Percentiles rank a stretch among this genome's conserved stretches.
Conservation (phyloP, 176 grass and related monocot species). For the Musa schizocarpa region DNA sequence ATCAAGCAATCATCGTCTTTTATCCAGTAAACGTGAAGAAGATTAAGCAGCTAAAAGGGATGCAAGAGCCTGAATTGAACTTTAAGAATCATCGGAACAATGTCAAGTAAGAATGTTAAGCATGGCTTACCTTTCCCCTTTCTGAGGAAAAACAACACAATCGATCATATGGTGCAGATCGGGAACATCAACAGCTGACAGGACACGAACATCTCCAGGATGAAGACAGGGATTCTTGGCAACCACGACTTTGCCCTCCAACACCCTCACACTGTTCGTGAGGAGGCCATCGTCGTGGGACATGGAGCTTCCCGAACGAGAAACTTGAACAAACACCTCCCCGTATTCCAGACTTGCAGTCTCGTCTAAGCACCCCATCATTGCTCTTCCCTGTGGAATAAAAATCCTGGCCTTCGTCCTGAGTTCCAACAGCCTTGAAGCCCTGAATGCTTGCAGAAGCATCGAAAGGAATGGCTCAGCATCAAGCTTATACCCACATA, state of each 20-base stretch:
- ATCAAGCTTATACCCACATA: constrained; percentile 66
- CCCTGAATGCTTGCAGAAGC: constrained; percentile 71
- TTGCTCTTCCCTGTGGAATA: constrained; percentile 54
- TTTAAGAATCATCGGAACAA: not conserved
- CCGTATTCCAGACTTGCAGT: constrained; percentile 55
- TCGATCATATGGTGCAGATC: constrained; percentile 70
- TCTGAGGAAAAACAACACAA: constrained; percentile 96
- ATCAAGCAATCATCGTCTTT: too few species aligned
- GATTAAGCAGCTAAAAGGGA: not conserved
- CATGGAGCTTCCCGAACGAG: constrained; percentile 7
- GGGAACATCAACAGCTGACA: constrained; percentile 64
- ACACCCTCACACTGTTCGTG: constrained; percentile 3
- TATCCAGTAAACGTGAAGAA: not conserved
- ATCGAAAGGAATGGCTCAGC: constrained; percentile 69
- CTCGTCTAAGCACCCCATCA: constrained; percentile 97
- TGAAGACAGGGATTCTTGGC: constrained; percentile 92
- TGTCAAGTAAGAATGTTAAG: not conserved
- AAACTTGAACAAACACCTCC: constrained; percentile 64
- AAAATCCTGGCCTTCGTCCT: constrained; percentile 75
- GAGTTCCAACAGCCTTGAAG: constrained; percentile 58
- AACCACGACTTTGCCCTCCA: constrained; percentile 51
- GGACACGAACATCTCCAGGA: constrained; percentile 65
- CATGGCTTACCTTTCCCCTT: constrained; percentile 48
- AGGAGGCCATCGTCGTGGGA: not conserved
- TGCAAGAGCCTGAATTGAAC: not conserved